Evolutionary conservation across 495 filamentous ascomycete genomes (phyloP), one percentile per base, ranked within the genome.

Genomic region (Penicillium lividum): DNA sequence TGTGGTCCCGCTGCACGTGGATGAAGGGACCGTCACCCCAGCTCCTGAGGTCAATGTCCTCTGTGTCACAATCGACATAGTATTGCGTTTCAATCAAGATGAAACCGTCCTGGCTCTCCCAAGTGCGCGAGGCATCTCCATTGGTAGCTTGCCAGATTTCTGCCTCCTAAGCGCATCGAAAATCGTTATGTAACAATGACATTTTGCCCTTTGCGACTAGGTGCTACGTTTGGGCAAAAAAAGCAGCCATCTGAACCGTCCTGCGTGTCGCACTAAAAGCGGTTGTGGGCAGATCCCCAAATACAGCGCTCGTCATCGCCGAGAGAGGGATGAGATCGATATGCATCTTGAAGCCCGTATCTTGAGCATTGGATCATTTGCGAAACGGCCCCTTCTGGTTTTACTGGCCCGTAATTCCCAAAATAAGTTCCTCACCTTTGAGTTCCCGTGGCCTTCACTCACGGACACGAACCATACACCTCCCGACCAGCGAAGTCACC

Each of bases 351-450:
- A 30, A 51, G 31, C 31, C 49, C 22, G 49, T 7, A 38, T 0
- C 10, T 38, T 38, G 33, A 51, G 49, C 18, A 51, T 51, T 38
- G 33, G 5, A 51, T 51, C 27, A 51, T 51, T 51, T 38, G 30
- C 49, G 30, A 4, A 36, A 51, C 30, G 30, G 30, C 33, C 22
- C 22, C 1, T 22, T 22, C 22, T 22, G 22, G 1, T 22, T 22
- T 22, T 2, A 22, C 2, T 1, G 22, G 31, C n/a, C 49, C 49
- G 30, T 51, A 4, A 44, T 45, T 8, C 49, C 49, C 18, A 51
- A 51, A 13, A 51, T 51, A 38, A 51, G 25, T 51, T 51, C 30
- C 49, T 22, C 30, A 13, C 49, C 49, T 51, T 51, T 7, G 8
- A 10, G 0, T 10, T 8, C 3, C 8, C 9, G 33, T 6, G 5